Evolutionary conservation across 2,329 filamentous ascomycete species (phyloP).

Genomic region (Ophiostoma tasmaniense): DNA sequence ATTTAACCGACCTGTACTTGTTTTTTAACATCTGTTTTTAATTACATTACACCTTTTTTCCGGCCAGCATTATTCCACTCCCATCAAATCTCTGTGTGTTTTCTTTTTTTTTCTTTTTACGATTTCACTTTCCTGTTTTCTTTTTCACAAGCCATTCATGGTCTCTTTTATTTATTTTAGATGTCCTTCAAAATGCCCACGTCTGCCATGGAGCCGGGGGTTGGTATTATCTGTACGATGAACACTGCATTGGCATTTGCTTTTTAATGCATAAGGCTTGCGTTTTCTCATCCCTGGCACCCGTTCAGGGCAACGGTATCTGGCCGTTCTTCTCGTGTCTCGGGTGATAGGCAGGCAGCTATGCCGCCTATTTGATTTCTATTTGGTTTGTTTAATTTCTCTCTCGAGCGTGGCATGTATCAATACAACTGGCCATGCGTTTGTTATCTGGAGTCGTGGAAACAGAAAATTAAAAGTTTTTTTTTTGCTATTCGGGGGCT

Average conservation of each 20-base stretch:
- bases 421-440: background rate
- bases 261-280: background rate
- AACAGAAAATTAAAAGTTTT: slow-evolving; percentile 4
- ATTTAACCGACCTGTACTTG: background rate
- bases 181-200: background rate
- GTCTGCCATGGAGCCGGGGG: background rate
- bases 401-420: background rate
- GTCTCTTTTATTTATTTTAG: background rate
- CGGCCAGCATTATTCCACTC: background rate
- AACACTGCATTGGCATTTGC: background rate
- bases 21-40: background rate
- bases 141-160: background rate
- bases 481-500: background rate
- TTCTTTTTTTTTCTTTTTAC: background rate
- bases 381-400: background rate
- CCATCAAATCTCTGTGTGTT: background rate
- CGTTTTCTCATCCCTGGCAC: background rate
- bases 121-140: background rate
- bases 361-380: background rate
- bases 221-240: background rate
- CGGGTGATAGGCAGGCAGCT: background rate
- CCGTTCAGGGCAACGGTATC: background rate
- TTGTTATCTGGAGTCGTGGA: background rate
- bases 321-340: background rate
- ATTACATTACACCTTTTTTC: background rate